Base-by-base conservation (phyloP, 2,329 filamentous ascomycete genomes). In the Curvularia sp. region DNA sequence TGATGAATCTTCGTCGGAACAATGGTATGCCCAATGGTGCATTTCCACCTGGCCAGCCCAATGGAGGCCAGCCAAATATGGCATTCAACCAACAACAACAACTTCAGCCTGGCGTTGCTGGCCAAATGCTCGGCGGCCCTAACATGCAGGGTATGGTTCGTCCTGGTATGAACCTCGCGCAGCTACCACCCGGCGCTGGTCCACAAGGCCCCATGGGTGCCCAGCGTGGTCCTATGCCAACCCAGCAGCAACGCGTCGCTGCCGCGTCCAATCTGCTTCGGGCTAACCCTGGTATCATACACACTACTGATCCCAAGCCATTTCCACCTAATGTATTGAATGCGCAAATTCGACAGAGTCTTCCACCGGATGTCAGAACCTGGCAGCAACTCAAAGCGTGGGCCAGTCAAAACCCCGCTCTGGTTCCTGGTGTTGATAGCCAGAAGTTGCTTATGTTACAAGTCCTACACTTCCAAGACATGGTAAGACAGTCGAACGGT, bases 321-420 rank as follows among this genome's bases (percentile, higher is more conserved):
- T 77, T 74, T 36, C 74, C 72, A 25, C 70, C 70, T 4, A 71
- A 65, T 42, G 66, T 74, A 3, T 50, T 76, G 13, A 71, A 67
- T 43, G 51, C 60, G 27, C 62, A 61, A 38, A 55, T 71, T 13
- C 66, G 62, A 49, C 63, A 71, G 46, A 69, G 54, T 39, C 46
- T 85, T 9, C 84, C 85, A 5, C 80, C 80, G 27, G 73, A 81
- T 12, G 76, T 87, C 23, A 82, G 80, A 63, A 82, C 80, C 2
- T 87, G 85, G 85, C 80, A 80, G 8, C 81, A 86, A 55, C 75
- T 87, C 6, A 87, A 86, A 70, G 75, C 81, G 51, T 84, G 83
- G 77, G 80, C 81, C 15, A 66, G 70, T 27, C 75, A 80, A 42
- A 85, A 85, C 55, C 73, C 77, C 9, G 57, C 56, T 32, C 57